Base-by-base conservation (phyloP, 805 yeast genomes). In the Nakazawaea anatomiae region DNA sequence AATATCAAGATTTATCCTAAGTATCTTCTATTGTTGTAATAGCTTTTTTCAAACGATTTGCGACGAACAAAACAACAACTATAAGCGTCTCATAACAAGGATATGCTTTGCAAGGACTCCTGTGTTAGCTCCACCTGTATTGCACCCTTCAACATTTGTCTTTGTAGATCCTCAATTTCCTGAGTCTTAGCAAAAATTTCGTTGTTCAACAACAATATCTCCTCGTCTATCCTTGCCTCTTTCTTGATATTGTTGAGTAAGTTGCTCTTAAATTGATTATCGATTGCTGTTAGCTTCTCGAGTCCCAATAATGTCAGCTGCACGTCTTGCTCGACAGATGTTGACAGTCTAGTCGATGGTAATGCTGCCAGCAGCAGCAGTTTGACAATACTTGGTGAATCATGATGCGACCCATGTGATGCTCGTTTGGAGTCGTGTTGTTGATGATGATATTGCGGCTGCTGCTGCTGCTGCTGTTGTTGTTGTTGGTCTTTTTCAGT, bases 81-180 rank as follows among this genome's bases (percentile, higher is more conserved):
- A 18, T 18, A 18, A 18, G 25, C 25, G 18, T 18, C 29, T 49
- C 39, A 50, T n/a, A 50, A 34, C 9, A 50, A 32, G 14, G 46
- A 32, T 6, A 50, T 51, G 38, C 46, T 49, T 32, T 46, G 47
- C 27, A 51, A 43, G 6, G 47, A 66, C 34, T 69, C 73, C 48
- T 66, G 70, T 1, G 74, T 67, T 12, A 61, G 48, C 12, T 62
- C 63, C 1, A 67, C 68, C 46, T 65, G 68, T 40, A 69, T 43
- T 6, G 62, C 56, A 47, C 68, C 70, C 48, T 63, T 64, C 14
- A 58, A 62, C 10, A 59, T 57, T 39, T 61, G 64, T 1, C 61
- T 61, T 31, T 61, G 60, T 40, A 67, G 36, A 3, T 59, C 49
- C 4, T 59, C 63, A 29, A 60, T 54, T 38, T 67, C 71, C 29